Conservation (phyloP, 2,329 filamentous ascomycete species). For the Scolecobasidium constrictum region DNA sequence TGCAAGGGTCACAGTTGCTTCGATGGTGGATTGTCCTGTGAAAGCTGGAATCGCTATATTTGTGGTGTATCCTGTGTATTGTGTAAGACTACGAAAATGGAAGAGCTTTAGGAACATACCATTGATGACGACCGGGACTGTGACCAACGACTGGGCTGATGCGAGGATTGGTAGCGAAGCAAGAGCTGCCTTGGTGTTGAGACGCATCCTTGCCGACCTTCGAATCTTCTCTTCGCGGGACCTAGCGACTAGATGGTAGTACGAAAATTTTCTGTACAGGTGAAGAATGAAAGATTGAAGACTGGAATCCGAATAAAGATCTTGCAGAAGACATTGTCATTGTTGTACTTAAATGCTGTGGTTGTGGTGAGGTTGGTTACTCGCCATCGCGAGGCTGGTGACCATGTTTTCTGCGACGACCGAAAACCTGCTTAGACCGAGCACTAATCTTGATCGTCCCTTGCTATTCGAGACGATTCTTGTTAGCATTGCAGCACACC, state of each 20-base stretch:
- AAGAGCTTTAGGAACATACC: too few species aligned
- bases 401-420: too few species aligned
- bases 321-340: background rate
- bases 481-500: too few species aligned
- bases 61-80: conserved; percentile 4
- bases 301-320: too few species aligned
- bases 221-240: too few species aligned
- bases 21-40: conserved; percentile 4
- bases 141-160: background rate
- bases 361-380: background rate
- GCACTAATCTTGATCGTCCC: too few species aligned
- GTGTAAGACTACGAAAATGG: too few species aligned
- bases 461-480: too few species aligned
- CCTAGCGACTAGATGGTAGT: too few species aligned
- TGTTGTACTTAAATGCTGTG: background rate
- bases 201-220: too few species aligned
- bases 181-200: background rate
- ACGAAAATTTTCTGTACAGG: background rate
- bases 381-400: background rate
- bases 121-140: conserved; percentile 3
- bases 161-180: conserved; percentile 2
- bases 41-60: conserved; percentile 6
- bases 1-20: conserved; percentile 3
- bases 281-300: background rate
- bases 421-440: too few species aligned